phyloP scores from a whole-genome alignment of 305 asterid genomes.

The Ilex paraguariensis region DNA sequence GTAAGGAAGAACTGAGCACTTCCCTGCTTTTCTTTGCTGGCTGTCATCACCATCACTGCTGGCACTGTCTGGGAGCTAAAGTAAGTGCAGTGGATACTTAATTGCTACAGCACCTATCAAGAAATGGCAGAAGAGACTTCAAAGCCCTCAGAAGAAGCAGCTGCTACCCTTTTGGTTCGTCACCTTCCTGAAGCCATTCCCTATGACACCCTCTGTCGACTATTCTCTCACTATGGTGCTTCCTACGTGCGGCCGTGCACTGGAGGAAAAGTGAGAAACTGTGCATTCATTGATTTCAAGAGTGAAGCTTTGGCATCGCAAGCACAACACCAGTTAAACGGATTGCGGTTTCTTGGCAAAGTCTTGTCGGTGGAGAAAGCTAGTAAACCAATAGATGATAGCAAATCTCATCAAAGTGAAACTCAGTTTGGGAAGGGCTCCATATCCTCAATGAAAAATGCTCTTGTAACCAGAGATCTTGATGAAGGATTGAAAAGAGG shows the following conservation, averaged over 20 bases:
- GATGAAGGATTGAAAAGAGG: slow-evolving; percentile 23
- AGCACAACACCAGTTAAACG: slow-evolving; percentile 78
- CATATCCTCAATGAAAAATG: slow-evolving; percentile 20
- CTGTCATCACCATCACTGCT: too few species aligned
- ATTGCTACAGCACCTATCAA: too few species aligned
- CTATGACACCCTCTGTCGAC: slow-evolving; percentile 52
- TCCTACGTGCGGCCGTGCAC: slow-evolving; percentile 64
- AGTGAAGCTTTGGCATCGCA: slow-evolving; percentile 59
- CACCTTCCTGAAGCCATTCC: slow-evolving; percentile 93
- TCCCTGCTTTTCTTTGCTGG: too few species aligned
- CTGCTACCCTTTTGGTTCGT: slow-evolving; percentile 57
- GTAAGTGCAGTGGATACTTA: too few species aligned
- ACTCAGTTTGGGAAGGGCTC: slow-evolving; percentile 25
- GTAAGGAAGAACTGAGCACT: too few species aligned
- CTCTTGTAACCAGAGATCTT: slow-evolving; percentile 23
- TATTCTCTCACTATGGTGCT: slow-evolving; percentile 85
- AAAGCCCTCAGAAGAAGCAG: background rate
- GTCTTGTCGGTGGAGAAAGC: slow-evolving; percentile 71
- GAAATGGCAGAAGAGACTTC: too few species aligned
- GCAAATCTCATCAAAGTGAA: slow-evolving; percentile 29
- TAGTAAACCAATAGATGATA: slow-evolving; percentile 27
- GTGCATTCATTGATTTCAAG: slow-evolving; percentile 77
- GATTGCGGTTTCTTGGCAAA: slow-evolving; percentile 85
- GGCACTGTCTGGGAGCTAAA: too few species aligned
- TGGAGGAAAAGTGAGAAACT: slow-evolving; percentile 67